Evolutionary conservation across 192 early-diverging fungal species (phyloP), one percentile per base, ranked within the genome.

Genomic region (Thamnidium elegans): DNA sequence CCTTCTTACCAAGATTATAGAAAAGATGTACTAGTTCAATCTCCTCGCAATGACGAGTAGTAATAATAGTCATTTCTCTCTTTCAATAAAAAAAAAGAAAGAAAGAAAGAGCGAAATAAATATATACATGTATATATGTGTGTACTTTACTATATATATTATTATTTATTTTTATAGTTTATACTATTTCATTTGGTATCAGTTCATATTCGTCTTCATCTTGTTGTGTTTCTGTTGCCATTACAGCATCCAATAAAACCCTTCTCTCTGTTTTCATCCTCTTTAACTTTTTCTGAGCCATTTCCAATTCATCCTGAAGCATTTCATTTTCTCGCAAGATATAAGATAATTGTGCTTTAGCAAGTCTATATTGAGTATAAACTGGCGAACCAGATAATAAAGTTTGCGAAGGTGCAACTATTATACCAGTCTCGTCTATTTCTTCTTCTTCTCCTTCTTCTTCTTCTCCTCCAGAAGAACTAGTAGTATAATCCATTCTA

Each of bases 261-360:
- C 69, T 50, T 55, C 72, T 67, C 59, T 79, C 78, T 11, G 71
- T 77, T 23, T 63, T 63, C 58, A 79, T 55, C 45, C 78, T 44
- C 26, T 67, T 76, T 34, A 79, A 47, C 17, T 69, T 70, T 42
- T 66, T 71, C 55, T 71, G 68, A 1, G 74, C 23, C 8, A 51
- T 52, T 32, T 52, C 46, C 47, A 59, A 79, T 66, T 79, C 78
- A 50, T 79, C 78, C 8, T 39, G 46, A 2, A 79, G 62, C 66
- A 79, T 77, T 32, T 79, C 78, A 56, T 79, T 76, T 47, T 79
- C 78, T 45, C 69, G 64, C 26, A 72, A 50, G 48, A 79, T 77
- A 63, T 79, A 79, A 23, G 62, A 63, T 34, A 71, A 50, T 51
- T 79, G 73, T 1, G 74, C 75, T 36, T 79, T 77, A 14, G 72